A percentile compares a stretch with the other conserved stretches of the same genome.
phyloP scores from a whole-genome alignment of 2,329 filamentous ascomycete species.

The Hypoxylon rubiginosum region DNA sequence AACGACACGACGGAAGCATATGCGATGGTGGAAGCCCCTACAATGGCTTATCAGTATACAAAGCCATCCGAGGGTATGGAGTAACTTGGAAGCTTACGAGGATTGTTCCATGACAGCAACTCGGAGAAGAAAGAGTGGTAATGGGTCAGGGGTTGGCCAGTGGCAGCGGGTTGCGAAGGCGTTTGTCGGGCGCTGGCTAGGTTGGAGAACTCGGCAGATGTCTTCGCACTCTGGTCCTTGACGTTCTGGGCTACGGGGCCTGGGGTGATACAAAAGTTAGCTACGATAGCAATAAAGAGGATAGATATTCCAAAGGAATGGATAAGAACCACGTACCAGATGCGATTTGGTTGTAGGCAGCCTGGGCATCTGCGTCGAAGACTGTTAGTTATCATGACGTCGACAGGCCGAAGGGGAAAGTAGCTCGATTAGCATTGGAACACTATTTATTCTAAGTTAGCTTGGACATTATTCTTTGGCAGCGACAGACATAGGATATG shows the following conservation, averaged over 20 bases:
- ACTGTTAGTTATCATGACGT: conserved; percentile 51
- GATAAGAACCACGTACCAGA: conserved; percentile 57
- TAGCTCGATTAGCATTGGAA: conserved; percentile 46
- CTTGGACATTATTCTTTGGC: conserved; percentile 35
- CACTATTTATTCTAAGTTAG: conserved; percentile 54
- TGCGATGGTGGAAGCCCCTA: conserved; percentile 75
- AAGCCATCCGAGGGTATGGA: neutral
- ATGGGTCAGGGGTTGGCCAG: conserved; percentile 74
- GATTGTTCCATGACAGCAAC: conserved; percentile 77
- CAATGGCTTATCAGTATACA: conserved; percentile 46
- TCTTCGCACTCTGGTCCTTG: conserved; percentile 68
- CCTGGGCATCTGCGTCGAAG: conserved; percentile 59
- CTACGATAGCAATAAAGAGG: conserved; percentile 10
- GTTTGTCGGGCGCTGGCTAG: conserved; percentile 70
- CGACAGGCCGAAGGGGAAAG: conserved; percentile 31
- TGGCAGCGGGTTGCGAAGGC: conserved; percentile 66
- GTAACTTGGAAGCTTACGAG: conserved; percentile 63
- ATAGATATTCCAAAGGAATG: neutral
- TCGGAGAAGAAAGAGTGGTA: conserved; percentile 80
- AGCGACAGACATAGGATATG: conserved; percentile 7
- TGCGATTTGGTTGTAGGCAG: conserved; percentile 63
- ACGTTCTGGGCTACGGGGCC: conserved; percentile 72
- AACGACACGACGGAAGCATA: conserved; percentile 69
- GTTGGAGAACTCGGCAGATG: conserved; percentile 68
- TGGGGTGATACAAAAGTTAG: conserved; percentile 49